phyloP scores from a whole-genome alignment of 192 early-diverging fungal species.

The Backusella liffmaniae region DNA sequence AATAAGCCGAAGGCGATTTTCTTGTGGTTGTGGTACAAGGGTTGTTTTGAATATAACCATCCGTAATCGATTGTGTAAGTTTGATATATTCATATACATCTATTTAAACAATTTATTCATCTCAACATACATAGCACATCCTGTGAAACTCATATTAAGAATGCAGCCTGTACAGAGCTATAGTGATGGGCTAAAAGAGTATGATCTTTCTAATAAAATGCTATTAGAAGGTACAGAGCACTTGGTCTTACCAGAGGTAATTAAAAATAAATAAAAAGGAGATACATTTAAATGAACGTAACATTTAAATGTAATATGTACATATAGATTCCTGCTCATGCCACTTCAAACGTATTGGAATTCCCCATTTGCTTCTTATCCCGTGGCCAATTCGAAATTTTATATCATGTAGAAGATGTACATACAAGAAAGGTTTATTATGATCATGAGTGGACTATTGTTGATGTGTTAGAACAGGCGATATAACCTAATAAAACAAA shows the following conservation, averaged over 20 bases:
- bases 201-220: conserved; percentile 48
- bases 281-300: not conserved
- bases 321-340: conserved; percentile 7
- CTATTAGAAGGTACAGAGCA: conserved; percentile 55
- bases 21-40: conserved; percentile 46
- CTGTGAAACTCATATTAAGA: conserved; percentile 47
- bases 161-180: conserved; percentile 58
- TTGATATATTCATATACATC: too few species aligned
- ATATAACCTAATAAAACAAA: not conserved
- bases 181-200: conserved; percentile 53
- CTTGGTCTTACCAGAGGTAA: conserved; percentile 50
- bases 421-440: conserved; percentile 46
- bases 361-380: conserved; percentile 56
- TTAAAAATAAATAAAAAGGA: not conserved
- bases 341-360: not conserved
- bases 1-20: conserved; percentile 33
- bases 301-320: not conserved
- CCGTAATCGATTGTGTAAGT: conserved; percentile 51
- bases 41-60: conserved; percentile 45
- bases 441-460: conserved; percentile 44
- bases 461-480: conserved; percentile 13
- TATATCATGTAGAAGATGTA: conserved; percentile 62
- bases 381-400: conserved; percentile 51
- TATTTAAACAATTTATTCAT: too few species aligned
- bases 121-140: conserved; percentile 10